Evolutionary conservation across 2,329 filamentous ascomycete genomes (phyloP), one percentile per base, ranked within the genome.

Genomic region (Talaromyces sp.): DNA sequence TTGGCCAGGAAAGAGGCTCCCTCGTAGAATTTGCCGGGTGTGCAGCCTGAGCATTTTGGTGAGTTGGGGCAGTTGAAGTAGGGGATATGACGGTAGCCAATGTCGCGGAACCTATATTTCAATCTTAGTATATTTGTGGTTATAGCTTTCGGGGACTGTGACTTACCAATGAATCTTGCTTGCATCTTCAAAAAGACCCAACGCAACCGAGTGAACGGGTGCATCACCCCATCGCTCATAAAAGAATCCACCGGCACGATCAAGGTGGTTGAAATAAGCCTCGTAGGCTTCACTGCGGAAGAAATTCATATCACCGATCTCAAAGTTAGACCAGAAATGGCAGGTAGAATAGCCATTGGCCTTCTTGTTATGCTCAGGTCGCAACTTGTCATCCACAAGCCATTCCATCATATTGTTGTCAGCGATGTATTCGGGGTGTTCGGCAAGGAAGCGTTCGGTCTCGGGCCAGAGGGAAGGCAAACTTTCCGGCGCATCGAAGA

Each of bases 321-420:
- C 95, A 72, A 99, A 99, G 79, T 99, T 99, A 73, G 90, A 95
- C 95, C 95, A 99, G 83, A 99, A 99, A 79, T 99, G 95, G 77
- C 95, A 99, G 2, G 95, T 98, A 38, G 92, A 96, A 82, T 97
- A 99, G 38, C 95, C 95, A 72, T 96, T 91, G 6, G 94, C 94
- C 68, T 89, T 87, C 63, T 84, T 77, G 74, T 92, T 92, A 77
- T 96, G 91, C 15, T 92, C 87, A 0, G 94, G 93, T 58, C 95
- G 86, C 58, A 89, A 85, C 64, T 84, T 79, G 68, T 86, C 87
- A 76, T 99, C 95, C 1, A 89, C 91, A 68, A 99, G 79, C 94
- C 94, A 99, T 38, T 86, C 84, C 80, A 94, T 86, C 65, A 95
- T 93, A 75, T 92, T 97, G 78, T 96, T 93, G 63, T 89, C 82